Percentiles rank a stretch among this genome's conserved stretches.
These are phyloP conservation scores for Paramyrothecium sp. DNA, from an alignment of 2,329 filamentous ascomycete species.

Conservation along the genomic window DNA sequence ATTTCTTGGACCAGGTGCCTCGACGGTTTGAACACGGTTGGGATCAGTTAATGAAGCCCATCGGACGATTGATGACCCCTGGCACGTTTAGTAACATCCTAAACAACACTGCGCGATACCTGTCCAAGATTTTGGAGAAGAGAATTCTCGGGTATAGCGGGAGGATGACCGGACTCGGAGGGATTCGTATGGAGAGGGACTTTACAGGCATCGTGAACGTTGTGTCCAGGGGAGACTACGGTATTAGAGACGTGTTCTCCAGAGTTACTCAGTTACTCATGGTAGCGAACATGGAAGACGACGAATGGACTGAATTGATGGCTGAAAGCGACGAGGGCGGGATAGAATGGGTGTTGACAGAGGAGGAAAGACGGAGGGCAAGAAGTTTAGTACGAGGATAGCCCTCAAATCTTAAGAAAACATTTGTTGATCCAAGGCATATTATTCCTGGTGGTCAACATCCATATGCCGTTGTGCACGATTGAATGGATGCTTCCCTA, in stretches of 20 bases:
- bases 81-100: constrained; percentile 76
- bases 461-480: background rate
- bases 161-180: constrained; percentile 76
- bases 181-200: constrained; percentile 81
- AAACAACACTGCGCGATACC: constrained; percentile 69
- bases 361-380: constrained; percentile 72
- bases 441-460: background rate
- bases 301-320: constrained; percentile 83
- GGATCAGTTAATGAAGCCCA: constrained; percentile 80
- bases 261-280: constrained; percentile 78
- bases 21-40: constrained; percentile 82
- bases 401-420: constrained; percentile 1
- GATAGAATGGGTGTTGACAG: constrained; percentile 69
- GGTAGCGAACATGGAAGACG: constrained; percentile 91
- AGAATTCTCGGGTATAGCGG: constrained; percentile 79
- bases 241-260: constrained; percentile 73
- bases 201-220: constrained; percentile 71
- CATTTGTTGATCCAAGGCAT: background rate
- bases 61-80: constrained; percentile 79
- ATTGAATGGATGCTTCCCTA: background rate
- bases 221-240: constrained; percentile 71
- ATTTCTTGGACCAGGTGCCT: constrained; percentile 65
- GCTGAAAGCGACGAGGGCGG: constrained; percentile 55
- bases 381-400: constrained; percentile 59
- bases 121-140: constrained; percentile 82